These are phyloP conservation scores for Karstenula rhodostoma DNA, from an alignment of 2,329 filamentous ascomycete genomes.

Conservation along the genomic window DNA sequence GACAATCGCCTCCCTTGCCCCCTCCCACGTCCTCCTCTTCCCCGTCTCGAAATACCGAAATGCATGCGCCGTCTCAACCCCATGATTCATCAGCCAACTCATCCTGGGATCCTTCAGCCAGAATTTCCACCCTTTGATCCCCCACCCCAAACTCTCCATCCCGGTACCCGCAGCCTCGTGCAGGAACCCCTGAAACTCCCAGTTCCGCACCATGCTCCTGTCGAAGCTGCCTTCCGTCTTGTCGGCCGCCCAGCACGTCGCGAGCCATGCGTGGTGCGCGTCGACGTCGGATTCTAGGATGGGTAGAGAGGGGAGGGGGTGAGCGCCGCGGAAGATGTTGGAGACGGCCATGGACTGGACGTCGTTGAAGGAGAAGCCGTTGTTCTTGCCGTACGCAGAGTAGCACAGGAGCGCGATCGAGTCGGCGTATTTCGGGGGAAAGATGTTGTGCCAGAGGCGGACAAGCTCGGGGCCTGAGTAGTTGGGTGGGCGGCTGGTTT, in stretches of 20 bases:
- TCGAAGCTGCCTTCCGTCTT: conserved; percentile 26
- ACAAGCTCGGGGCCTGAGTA: conserved; percentile 40
- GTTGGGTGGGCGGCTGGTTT: conserved; percentile 17
- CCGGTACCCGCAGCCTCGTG: conserved; percentile 44
- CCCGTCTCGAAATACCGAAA: conserved; percentile 48
- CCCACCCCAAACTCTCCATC: conserved; percentile 45
- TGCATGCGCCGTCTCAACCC: conserved; percentile 43
- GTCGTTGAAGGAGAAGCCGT: conserved; percentile 30
- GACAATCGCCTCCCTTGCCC: conserved; percentile 25
- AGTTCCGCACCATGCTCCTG: conserved; percentile 26
- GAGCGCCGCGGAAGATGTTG: conserved; percentile 24
- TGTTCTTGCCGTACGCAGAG: conserved; percentile 27
- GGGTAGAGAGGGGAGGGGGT: conserved; percentile 16
- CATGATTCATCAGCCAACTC: conserved; percentile 43
- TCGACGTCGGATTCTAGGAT: conserved; percentile 20
- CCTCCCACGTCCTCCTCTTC: conserved; percentile 33
- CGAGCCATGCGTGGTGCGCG: conserved; percentile 23
- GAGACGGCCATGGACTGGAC: conserved; percentile 25
- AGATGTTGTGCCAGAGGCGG: conserved; percentile 27
- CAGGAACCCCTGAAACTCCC: conserved; percentile 39
- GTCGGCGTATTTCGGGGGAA: conserved; percentile 22
- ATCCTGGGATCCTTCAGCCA: conserved; percentile 46
- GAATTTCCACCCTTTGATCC: conserved; percentile 43
- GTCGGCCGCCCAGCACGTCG: conserved; percentile 19
- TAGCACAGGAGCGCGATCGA: conserved; percentile 24